These are phyloP conservation scores for Xylaria sp. DNA, from an alignment of 495 filamentous ascomycete species.

Conservation along the genomic window DNA sequence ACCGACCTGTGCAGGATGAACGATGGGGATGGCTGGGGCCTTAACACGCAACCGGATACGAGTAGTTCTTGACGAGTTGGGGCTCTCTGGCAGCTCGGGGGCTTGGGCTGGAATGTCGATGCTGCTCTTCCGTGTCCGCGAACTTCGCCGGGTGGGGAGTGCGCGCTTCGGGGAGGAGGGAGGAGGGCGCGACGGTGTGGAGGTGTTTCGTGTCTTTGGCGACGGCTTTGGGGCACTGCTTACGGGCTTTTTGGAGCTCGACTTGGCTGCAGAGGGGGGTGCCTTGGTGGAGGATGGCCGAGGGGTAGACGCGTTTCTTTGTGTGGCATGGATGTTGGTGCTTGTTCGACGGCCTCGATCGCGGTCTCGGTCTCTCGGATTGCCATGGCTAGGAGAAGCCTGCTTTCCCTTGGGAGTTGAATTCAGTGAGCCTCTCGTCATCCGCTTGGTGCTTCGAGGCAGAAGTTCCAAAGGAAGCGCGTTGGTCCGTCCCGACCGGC, in stretches of 20 bases:
- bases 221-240: conserved; percentile 37
- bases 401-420: conserved; percentile 29
- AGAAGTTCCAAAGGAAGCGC: conserved; percentile 72
- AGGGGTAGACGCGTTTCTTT: conserved; percentile 40
- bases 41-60: conserved; percentile 50
- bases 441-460: conserved; percentile 67
- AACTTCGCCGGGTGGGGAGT: conserved; percentile 46
- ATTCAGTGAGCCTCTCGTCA: conserved; percentile 53
- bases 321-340: conserved; percentile 42
- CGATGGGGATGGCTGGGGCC: conserved; percentile 53
- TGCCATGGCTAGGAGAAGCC: conserved; percentile 23
- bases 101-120: conserved; percentile 33
- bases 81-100: conserved; percentile 37
- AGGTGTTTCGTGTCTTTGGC: conserved; percentile 41
- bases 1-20: conserved; percentile 61
- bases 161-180: conserved; percentile 46
- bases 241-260: conserved; percentile 35
- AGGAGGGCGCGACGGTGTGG: conserved; percentile 42
- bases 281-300: conserved; percentile 34
- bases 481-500: conserved; percentile 88
- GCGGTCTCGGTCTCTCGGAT: conserved; percentile 30
- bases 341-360: conserved; percentile 32
- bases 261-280: conserved; percentile 41
- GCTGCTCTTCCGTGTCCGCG: conserved; percentile 34
- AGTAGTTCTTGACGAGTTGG: conserved; percentile 44